Conservation (phyloP, 148 eudicot species). For the Rhododendron molle region DNA sequence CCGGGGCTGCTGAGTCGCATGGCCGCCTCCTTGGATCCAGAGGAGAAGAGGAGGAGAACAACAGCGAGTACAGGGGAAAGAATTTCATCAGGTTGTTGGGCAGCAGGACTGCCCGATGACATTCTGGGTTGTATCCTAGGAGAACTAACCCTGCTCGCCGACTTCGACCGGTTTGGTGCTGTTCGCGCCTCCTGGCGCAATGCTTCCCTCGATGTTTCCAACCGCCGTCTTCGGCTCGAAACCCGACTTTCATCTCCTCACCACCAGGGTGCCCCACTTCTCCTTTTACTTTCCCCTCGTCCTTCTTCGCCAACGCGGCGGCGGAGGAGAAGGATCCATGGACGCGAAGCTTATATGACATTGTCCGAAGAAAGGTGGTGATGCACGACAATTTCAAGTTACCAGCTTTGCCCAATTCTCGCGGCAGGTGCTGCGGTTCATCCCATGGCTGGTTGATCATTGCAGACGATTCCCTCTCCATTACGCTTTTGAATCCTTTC, state of each 20-base stretch:
- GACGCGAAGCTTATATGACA: background rate
- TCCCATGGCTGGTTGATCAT: slow-evolving; percentile 7
- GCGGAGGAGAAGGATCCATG: background rate
- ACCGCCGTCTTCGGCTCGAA: background rate
- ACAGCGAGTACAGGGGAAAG: no score
- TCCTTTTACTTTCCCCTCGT: background rate
- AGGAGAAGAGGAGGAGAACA: no score
- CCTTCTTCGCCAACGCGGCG: no score
- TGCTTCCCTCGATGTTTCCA: background rate
- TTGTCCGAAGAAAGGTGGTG: background rate
- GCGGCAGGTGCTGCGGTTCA: background rate
- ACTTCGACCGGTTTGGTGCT: no score
- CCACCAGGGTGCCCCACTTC: background rate
- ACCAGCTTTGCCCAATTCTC: background rate
- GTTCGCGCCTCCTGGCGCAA: no score
- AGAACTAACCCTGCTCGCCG: no score
- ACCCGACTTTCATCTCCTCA: background rate
- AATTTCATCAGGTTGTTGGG: no score
- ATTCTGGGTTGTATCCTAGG: no score
- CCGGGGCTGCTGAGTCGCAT: no score
- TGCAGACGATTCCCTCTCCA: background rate
- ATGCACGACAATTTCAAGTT: background rate
- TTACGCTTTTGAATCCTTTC: background rate
- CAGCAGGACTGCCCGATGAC: no score
- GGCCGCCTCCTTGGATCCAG: no score